phyloP scores from a whole-genome alignment of 768 basidiomycete genomes.

The Pleurotus cornucopiae region DNA sequence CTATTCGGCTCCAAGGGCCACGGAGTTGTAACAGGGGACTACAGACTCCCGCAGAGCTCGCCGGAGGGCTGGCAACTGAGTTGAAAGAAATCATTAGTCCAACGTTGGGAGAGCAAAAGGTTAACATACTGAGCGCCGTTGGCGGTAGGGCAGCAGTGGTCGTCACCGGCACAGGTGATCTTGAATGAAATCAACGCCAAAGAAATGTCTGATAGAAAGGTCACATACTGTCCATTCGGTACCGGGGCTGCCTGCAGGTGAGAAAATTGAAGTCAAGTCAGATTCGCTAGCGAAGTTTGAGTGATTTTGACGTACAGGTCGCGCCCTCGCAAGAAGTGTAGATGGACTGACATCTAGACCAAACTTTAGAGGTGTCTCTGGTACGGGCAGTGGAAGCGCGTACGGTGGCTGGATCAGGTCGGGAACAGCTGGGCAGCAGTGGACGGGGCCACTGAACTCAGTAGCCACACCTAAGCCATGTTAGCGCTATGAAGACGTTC shows the following conservation, averaged over 20 bases:
- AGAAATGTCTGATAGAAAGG: not conserved
- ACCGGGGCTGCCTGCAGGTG: not conserved
- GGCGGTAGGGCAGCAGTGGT: conserved; percentile 3
- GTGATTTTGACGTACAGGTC: not conserved
- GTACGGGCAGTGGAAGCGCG: not conserved
- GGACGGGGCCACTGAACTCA: not conserved
- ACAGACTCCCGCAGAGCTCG: conserved; percentile 3
- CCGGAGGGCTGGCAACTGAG: conserved; percentile 4
- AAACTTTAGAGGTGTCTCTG: not conserved
- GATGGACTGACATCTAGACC: conserved; percentile 1
- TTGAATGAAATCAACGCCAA: not conserved
- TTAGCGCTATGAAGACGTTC: not conserved
- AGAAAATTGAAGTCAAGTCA: not conserved
- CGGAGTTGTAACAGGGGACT: too few species aligned
- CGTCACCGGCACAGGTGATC: not conserved
- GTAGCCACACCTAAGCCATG: not conserved
- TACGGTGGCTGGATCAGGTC: not conserved
- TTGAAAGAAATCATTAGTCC: not conserved
- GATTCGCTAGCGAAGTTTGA: not conserved
- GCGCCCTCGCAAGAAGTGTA: conserved; percentile 2
- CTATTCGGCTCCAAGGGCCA: too few species aligned
- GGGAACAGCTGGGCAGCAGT: conserved; percentile 2
- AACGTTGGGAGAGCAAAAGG: not conserved
- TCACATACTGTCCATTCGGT: conserved; percentile 6
- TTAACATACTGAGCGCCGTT: conserved; percentile 5